A percentile compares a stretch with the other conserved stretches of the same genome.
phyloP scores from a whole-genome alignment of 495 filamentous ascomycete species.

The Hypoxylon subgilvum region DNA sequence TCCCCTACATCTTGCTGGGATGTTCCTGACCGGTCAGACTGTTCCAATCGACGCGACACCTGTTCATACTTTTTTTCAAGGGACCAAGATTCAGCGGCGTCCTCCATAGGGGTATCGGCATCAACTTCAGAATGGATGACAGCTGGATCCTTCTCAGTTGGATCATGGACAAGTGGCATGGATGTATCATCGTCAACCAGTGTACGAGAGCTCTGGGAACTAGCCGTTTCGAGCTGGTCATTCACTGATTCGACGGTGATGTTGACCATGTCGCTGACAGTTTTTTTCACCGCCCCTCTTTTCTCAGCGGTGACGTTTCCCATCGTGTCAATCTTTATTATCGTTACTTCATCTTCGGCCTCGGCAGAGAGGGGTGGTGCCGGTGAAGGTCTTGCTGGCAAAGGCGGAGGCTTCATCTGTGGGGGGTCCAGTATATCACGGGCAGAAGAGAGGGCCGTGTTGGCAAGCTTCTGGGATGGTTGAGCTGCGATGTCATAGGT shows the following conservation, averaged over 20 bases:
- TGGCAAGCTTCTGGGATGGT: constrained; percentile 80
- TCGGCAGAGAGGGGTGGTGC: constrained; percentile 22
- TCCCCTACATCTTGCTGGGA: constrained; percentile 90
- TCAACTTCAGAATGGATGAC: constrained; percentile 14
- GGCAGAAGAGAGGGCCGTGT: constrained; percentile 66
- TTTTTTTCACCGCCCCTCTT: not conserved
- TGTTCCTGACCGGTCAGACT: constrained; percentile 52
- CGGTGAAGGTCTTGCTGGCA: constrained; percentile 43
- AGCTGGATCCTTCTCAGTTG: not conserved
- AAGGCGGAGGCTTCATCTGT: constrained; percentile 35
- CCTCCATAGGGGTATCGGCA: constrained; percentile 33
- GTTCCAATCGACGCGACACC: constrained; percentile 46
- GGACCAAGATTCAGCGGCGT: constrained; percentile 27
- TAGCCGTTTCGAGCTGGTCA: constrained; percentile 40
- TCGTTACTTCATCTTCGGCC: constrained; percentile 6
- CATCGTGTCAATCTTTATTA: too few relatives aligned
- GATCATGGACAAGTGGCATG: constrained; percentile 9
- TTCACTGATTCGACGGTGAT: constrained; percentile 35
- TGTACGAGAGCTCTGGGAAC: constrained; percentile 51
- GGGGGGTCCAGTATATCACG: constrained; percentile 38
- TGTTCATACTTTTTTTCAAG: constrained; percentile 51
- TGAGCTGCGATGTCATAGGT: constrained; percentile 59
- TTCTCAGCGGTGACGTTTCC: too few relatives aligned
- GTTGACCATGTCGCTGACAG: constrained; percentile 12
- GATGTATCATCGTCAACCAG: constrained; percentile 47